Evolutionary conservation across 2,329 filamentous ascomycete genomes (phyloP).

Genomic region (Dendryphion nanum): DNA sequence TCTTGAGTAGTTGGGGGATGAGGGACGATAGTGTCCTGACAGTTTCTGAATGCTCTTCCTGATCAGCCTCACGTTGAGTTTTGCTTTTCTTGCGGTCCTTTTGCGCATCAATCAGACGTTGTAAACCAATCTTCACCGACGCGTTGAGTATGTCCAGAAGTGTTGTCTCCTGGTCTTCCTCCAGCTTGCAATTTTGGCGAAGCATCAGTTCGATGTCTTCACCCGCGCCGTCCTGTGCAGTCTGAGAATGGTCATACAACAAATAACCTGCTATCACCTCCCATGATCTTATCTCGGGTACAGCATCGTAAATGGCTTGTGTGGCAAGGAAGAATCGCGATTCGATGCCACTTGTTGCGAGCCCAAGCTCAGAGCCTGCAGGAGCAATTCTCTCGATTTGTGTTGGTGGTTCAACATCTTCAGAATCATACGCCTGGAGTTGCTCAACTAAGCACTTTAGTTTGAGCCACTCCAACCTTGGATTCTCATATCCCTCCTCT

Average conservation of each 20-base stretch:
- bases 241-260: constrained; percentile 79
- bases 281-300: constrained; percentile 82
- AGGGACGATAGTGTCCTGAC: constrained; percentile 73
- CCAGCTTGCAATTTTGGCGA: constrained; percentile 70
- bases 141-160: constrained; percentile 84
- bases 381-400: constrained; percentile 46
- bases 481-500: constrained; percentile 70
- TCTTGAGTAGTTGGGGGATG: constrained; percentile 84
- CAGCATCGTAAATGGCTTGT: constrained; percentile 78
- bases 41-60: constrained; percentile 75
- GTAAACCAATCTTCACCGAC: constrained; percentile 72
- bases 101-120: constrained; percentile 62
- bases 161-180: constrained; percentile 75
- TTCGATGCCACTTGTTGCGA: constrained; percentile 65
- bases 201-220: constrained; percentile 63
- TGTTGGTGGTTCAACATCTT: constrained; percentile 57
- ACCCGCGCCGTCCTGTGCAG: constrained; percentile 52
- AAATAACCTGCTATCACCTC: constrained; percentile 86
- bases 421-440: constrained; percentile 75
- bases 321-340: constrained; percentile 84
- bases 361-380: constrained; percentile 42
- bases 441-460: constrained; percentile 88
- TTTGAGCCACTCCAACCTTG: constrained; percentile 82
- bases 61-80: constrained; percentile 54
- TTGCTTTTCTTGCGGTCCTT: constrained; percentile 59